Evolutionary conservation across 1,139 yeast species (phyloP).

Genomic region (Scheffersomyces titani): DNA sequence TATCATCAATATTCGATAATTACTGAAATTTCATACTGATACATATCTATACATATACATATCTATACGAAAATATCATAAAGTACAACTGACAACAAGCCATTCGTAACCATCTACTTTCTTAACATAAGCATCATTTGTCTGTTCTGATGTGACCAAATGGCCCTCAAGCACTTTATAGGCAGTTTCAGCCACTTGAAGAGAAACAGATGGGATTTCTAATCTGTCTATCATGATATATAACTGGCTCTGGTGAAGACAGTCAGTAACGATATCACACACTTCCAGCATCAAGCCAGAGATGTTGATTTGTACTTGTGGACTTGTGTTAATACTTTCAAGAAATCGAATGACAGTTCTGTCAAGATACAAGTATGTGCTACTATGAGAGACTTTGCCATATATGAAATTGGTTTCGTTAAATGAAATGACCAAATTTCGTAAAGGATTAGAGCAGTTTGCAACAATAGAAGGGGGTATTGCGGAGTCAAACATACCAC

Average conservation of each 20-base stretch:
- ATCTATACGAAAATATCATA: background rate
- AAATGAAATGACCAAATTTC: background rate
- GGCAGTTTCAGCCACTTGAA: background rate
- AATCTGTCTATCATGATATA: background rate
- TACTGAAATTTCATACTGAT: background rate
- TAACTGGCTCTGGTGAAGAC: background rate
- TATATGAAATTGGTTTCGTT: background rate
- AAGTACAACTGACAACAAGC: conserved; percentile 6
- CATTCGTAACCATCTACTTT: conserved; percentile 2
- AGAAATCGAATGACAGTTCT: background rate
- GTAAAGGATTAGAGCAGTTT: conserved; percentile 24
- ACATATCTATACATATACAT: background rate
- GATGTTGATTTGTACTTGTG: background rate
- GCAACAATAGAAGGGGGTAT: conserved; percentile 8
- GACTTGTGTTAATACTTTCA: background rate
- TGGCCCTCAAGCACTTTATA: background rate
- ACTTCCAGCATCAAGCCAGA: background rate
- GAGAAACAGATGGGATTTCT: background rate
- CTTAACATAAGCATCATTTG: background rate
- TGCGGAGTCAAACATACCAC: conserved; percentile 26
- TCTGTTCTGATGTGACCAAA: background rate
- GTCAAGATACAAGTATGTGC: background rate
- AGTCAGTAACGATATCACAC: background rate
- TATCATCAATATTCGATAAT: no score
- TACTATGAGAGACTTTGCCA: background rate